Evolutionary conservation across 257 asterid genomes (phyloP), one percentile per base, ranked within the genome.

Genomic region (Gentiana dahurica): DNA sequence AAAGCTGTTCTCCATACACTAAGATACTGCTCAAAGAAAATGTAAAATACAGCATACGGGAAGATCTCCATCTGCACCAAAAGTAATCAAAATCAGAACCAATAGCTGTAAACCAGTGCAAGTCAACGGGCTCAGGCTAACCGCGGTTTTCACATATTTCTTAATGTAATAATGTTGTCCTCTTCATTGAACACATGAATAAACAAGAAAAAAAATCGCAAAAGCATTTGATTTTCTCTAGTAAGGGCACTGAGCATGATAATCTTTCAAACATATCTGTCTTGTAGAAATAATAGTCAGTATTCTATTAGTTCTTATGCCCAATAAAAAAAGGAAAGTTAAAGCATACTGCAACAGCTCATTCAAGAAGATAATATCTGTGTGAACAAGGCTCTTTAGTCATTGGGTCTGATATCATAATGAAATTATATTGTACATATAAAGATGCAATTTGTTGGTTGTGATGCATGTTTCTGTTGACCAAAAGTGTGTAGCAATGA

Each of bases 21-120:
- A 71, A 91, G 94, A 78, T 91, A 91, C 75, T 91, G 98, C 68
- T 91, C 98, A 66, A 91, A 91, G 80, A 82, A 91, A 78, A 76
- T 87, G 73, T 91, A 91, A 69, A 81, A 91, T 60, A 91, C 96
- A 11, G 98, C 78, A 55, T 91, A 91, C 6, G 98, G 98, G 59
- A 87, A 91, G 48, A 87, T 67, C 39, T 85, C 95, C 57, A 91
- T 85, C 98, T 91, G 96, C 84, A 79, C 34, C 44, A 60, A 56
- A 61, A 71, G 34, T 9, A 66, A 59, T 39, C n/a, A 6, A 4
- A 11, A 60, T 57, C 3, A 49, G 41, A 1, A 38, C 38, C 10
- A 47, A 12, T 32, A 13, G 48, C 51, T 3, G 11, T 39, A 10
- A 48, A 24, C 8, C 5, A 33, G 24, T 13, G 53, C 15, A 39